phyloP scores from a whole-genome alignment of 2,329 filamentous ascomycete species.

The Exophiala alcalophila region DNA sequence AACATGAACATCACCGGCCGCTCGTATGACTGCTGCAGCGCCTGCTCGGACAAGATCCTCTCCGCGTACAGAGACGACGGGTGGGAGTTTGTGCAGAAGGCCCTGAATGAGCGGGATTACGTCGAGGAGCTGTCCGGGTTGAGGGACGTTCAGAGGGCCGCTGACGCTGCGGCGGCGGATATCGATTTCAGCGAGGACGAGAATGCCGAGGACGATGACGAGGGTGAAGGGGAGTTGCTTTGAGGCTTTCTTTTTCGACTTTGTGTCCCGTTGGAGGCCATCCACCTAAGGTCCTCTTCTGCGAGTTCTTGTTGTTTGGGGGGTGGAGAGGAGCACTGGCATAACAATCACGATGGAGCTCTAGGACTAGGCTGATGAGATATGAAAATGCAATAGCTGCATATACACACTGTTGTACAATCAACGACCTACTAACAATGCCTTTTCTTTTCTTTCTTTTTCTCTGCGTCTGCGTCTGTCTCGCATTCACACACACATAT shows the following conservation, averaged over 20 bases:
- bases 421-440: background rate
- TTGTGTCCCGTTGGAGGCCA: too few relatives aligned
- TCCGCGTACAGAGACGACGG: slow-evolving; percentile 52
- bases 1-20: slow-evolving; percentile 56
- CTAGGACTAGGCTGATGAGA: too few relatives aligned
- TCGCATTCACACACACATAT: background rate
- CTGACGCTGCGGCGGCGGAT: slow-evolving; percentile 45
- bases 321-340: too few relatives aligned
- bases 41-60: slow-evolving; percentile 57
- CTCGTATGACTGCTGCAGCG: slow-evolving; percentile 61
- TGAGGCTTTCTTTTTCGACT: slow-evolving; percentile 21
- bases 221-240: slow-evolving; percentile 37
- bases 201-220: slow-evolving; percentile 35
- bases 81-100: slow-evolving; percentile 60
- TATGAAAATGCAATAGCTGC: too few relatives aligned
- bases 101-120: slow-evolving; percentile 60
- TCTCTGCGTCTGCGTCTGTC: too few relatives aligned
- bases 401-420: too few relatives aligned
- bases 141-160: slow-evolving; percentile 51
- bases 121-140: slow-evolving; percentile 63
- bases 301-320: too few relatives aligned
- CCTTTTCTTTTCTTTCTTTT: background rate
- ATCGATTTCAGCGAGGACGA: slow-evolving; percentile 45
- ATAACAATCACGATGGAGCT: too few relatives aligned
- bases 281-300: too few relatives aligned